Percentiles rank a stretch among this genome's conserved stretches.
phyloP scores from a whole-genome alignment of 2,329 filamentous ascomycete species.

The Fusarium siculi region DNA sequence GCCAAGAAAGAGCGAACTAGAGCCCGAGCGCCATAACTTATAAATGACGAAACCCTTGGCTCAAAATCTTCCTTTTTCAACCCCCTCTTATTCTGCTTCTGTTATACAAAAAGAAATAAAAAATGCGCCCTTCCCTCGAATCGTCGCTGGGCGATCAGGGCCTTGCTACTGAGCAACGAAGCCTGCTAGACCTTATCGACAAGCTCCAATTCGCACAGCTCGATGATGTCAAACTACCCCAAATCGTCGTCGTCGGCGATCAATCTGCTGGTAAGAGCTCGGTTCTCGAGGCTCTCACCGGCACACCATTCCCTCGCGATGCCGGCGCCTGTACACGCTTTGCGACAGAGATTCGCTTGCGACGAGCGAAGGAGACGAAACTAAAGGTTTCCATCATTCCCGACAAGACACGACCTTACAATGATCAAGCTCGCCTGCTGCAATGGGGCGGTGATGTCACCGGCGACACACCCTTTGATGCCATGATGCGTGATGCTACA shows the following conservation, averaged over 20 bases:
- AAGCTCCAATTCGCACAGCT: slow-evolving; percentile 64
- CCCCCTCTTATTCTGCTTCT: slow-evolving; percentile 32
- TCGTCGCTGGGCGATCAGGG: slow-evolving; percentile 61
- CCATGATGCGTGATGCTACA: slow-evolving; percentile 62
- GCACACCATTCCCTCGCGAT: slow-evolving; percentile 69
- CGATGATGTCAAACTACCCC: slow-evolving; percentile 65
- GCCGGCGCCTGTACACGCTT: slow-evolving; percentile 71
- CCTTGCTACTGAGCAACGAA: slow-evolving; percentile 64
- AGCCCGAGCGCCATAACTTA: slow-evolving; percentile 33
- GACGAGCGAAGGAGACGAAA: slow-evolving; percentile 56
- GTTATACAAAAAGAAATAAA: slow-evolving; percentile 38
- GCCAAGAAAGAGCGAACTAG: slow-evolving; percentile 37
- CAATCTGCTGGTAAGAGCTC: slow-evolving; percentile 73
- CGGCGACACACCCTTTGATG: slow-evolving; percentile 58
- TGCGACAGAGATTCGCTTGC: slow-evolving; percentile 68
- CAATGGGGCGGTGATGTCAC: slow-evolving; percentile 61
- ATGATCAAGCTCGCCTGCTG: slow-evolving; percentile 59
- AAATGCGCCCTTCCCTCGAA: slow-evolving; percentile 56
- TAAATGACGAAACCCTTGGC: slow-evolving; percentile 35
- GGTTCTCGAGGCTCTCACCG: slow-evolving; percentile 71
- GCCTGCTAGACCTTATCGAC: slow-evolving; percentile 67
- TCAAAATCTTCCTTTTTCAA: neutral
- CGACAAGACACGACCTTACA: slow-evolving; percentile 58
- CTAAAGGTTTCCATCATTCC: slow-evolving; percentile 66
- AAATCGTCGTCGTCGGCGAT: slow-evolving; percentile 73